Evolutionary conservation across 441 rosid genomes (phyloP).

Genomic region (Brassica balearica): DNA sequence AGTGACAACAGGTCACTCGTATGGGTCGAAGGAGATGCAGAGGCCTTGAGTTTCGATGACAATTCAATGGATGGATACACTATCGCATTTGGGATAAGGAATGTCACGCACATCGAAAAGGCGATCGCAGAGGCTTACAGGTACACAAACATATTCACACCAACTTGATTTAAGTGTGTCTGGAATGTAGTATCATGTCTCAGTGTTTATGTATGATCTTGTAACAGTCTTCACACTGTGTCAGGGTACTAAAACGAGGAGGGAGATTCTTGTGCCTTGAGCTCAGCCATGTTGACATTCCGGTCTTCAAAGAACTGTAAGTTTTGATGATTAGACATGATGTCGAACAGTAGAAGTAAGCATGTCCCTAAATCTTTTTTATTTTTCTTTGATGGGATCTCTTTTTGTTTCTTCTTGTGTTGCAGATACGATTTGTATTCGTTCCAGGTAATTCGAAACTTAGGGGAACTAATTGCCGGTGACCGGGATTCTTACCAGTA

Average conservation of each 20-base stretch:
- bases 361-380: not conserved
- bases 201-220: not conserved
- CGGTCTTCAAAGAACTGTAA: not conserved
- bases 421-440: conserved; percentile 89
- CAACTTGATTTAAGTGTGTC: not conserved
- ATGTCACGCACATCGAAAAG: conserved; percentile 95
- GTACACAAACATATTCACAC: conserved; percentile 39
- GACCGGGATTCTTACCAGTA: conserved; percentile 86
- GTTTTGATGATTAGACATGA: not conserved
- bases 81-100: conserved; percentile 94
- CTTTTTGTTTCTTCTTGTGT: conserved; percentile 17
- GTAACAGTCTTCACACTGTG: not conserved
- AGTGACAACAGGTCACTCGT: conserved; percentile 65
- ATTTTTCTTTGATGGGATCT: not conserved
- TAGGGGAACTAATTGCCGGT: conserved; percentile 84
- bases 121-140: conserved; percentile 90
- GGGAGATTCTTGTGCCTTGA: not conserved
- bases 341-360: not conserved
- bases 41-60: conserved; percentile 76
- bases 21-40: conserved; percentile 97
- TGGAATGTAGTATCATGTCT: not conserved
- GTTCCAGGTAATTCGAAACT: conserved; percentile 74
- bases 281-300: conserved; percentile 1
- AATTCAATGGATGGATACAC: conserved; percentile 92
- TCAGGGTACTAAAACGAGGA: not conserved